phyloP scores from a whole-genome alignment of 1,139 yeast genomes.

The Suhomyces yuchorum region DNA sequence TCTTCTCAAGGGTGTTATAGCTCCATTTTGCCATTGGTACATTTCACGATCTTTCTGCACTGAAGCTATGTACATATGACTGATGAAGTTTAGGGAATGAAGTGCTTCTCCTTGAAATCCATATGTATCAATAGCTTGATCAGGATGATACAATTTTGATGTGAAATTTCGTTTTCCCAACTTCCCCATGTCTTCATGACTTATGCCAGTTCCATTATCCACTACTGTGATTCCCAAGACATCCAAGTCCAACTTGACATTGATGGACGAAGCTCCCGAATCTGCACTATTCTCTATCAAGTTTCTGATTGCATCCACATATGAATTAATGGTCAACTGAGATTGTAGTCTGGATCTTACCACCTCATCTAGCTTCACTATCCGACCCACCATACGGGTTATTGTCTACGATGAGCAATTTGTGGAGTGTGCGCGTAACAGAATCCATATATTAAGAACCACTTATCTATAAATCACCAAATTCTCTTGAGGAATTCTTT shows the following conservation, averaged over 20 bases:
- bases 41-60: constrained; percentile 13
- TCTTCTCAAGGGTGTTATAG: neutral
- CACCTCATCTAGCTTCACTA: neutral
- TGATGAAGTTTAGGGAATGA: constrained; percentile 52
- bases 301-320: constrained; percentile 59
- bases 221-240: constrained; percentile 59
- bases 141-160: constrained; percentile 58
- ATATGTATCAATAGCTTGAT: constrained; percentile 61
- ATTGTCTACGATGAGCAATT: neutral
- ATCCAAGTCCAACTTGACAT: constrained; percentile 62
- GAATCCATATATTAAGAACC: neutral
- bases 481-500: constrained; percentile 3
- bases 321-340: constrained; percentile 9
- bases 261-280: constrained; percentile 67
- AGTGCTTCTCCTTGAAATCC: constrained; percentile 85
- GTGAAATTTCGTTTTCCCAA: constrained; percentile 73
- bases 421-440: neutral
- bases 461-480: constrained; percentile 4
- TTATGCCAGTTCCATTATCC: constrained; percentile 81
- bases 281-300: constrained; percentile 80
- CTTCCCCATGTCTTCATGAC: constrained; percentile 55
- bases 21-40: constrained; percentile 3
- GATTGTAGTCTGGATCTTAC: constrained; percentile 3
- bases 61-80: constrained; percentile 40
- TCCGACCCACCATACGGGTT: neutral